Evolutionary conservation across 2,329 filamentous ascomycete species (phyloP), one percentile per base, ranked within the genome.

Genomic region (Ophiognomonia clavigignenti-juglandacearum): DNA sequence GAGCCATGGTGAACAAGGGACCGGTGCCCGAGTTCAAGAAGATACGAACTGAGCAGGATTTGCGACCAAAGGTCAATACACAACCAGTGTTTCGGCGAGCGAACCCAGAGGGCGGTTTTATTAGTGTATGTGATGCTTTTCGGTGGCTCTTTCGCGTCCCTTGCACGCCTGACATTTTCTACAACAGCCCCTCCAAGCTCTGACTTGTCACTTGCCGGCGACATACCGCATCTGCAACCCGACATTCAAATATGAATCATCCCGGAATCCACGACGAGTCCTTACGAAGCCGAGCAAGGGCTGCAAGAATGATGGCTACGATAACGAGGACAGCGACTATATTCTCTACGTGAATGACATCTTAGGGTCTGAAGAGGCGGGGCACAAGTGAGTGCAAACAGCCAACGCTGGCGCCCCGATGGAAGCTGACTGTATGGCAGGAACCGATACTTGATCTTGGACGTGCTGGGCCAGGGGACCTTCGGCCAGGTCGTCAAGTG

Each of bases 301-400:
- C 13, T 82, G 88, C 53, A 98, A 98, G 77, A 98, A 98, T 61
- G 93, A 98, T 70, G 93, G 93, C 4, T 98, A 93, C 61, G 93
- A 98, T 63, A 98, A 98, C 57, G 93, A 98, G 65, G 93, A 98
- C 58, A 97, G 93, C 66, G 93, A 98, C 63, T 98, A 98, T 64
- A 98, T 98, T 61, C 80, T 98, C 57, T 98, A 97, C 59, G 93
- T 98, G 59, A 98, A 98, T 65, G 93, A 98, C 64, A 98, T 98
- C 54, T 74, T 98, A 45, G 93, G 93, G 9, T 97, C 92, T 13
- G 93, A 98, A 68, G 93, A 98, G 66, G 92, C 92, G 53, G 93
- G 93, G 34, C 93, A 98, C 73, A 98, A 97, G 88, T 90, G 73
- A 57, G 83, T 63, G 36, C 13, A 20, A 10, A 24, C 31, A 19